Evolutionary conservation across 495 filamentous ascomycete genomes (phyloP).

Genomic region (Aspergillus heteromorphus): DNA sequence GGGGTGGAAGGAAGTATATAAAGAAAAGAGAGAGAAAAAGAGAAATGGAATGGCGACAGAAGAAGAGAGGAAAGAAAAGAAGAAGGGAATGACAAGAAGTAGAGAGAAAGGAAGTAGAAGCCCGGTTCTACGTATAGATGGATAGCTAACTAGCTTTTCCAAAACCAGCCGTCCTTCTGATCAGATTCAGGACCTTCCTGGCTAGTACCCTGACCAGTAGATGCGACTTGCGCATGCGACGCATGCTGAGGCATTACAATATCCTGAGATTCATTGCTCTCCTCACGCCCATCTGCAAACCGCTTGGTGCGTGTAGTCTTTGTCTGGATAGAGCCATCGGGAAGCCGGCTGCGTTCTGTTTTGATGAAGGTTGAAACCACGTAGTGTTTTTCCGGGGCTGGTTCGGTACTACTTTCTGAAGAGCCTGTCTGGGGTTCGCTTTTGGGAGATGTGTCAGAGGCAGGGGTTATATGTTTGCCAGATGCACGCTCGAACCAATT

Average conservation of each 20-base stretch:
- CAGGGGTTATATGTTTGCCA: slow-evolving; percentile 27
- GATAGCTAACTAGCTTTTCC: slow-evolving; percentile 26
- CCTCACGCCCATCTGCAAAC: slow-evolving; percentile 60
- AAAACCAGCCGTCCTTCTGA: slow-evolving; percentile 39
- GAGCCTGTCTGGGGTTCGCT: background rate
- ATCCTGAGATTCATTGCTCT: slow-evolving; percentile 45
- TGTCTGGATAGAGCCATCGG: slow-evolving; percentile 59
- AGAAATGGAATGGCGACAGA: background rate
- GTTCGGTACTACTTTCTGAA: too few species aligned
- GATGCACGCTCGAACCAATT: slow-evolving; percentile 30
- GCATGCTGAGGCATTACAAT: slow-evolving; percentile 23
- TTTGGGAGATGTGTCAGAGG: slow-evolving; percentile 17
- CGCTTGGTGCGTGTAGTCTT: slow-evolving; percentile 55
- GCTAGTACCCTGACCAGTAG: background rate
- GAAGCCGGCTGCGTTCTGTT: slow-evolving; percentile 46
- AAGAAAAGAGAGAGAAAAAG: background rate
- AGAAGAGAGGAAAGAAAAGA: slow-evolving; percentile 7
- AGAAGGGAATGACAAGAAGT: background rate
- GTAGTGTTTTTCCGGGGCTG: slow-evolving; percentile 13
- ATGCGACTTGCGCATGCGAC: background rate
- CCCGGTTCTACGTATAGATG: too few species aligned
- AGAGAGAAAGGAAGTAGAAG: background rate
- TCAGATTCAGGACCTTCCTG: slow-evolving; percentile 8
- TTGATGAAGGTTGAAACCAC: slow-evolving; percentile 55
- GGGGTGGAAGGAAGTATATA: too few species aligned